Evolutionary conservation across 75 land plant species (phyloP), one percentile per base, ranked within the genome.

Genomic region (Larix kaempferi): DNA sequence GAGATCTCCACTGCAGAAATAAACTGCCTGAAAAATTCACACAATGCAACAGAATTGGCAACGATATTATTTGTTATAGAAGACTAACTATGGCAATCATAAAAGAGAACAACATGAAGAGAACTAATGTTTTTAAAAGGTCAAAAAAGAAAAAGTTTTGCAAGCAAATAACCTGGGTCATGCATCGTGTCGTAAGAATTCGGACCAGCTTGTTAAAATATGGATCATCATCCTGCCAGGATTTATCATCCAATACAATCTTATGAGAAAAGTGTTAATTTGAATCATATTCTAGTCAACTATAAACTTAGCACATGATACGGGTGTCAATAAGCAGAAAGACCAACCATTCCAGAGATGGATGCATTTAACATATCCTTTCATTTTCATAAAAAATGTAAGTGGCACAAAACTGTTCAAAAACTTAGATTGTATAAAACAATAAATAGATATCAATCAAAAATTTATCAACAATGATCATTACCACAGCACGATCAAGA

Each of bases 1-100:
- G 6, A 94, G 88, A 80, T 97, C 99, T 66, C 99, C 99, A 84
- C 99, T 97, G 82, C 95, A 88, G 87, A 97, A 97, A 74, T 97
- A 97, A 41, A 97, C 95, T 19, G 99, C 99, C 99, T 97, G 80
- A 21, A 78, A 63, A 41, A 35, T 35, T 59, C 57, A 79, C 81
- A 56, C 71, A 80, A 25, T 57, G 13, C 17, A 62, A 22, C 61
- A 22, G 57, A 74, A 10, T 55, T 44, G 29, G 44, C 58, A 56
- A 69, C 6, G 52, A 16, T 39, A 26, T 10, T 22, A 37, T 4
- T 49, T 74, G 78, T 33, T 67, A 15, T 23, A 6, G 33, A 13
- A 74, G 2, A 74, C 49, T 69, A 21, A 33, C 37, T 5, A 33
- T 67, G 73, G 52, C 12, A 41, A n/a, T 41, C 21, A 17, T 21